Base-by-base conservation (phyloP, 768 basidiomycete species). In the Rhizopogon roseolus region DNA sequence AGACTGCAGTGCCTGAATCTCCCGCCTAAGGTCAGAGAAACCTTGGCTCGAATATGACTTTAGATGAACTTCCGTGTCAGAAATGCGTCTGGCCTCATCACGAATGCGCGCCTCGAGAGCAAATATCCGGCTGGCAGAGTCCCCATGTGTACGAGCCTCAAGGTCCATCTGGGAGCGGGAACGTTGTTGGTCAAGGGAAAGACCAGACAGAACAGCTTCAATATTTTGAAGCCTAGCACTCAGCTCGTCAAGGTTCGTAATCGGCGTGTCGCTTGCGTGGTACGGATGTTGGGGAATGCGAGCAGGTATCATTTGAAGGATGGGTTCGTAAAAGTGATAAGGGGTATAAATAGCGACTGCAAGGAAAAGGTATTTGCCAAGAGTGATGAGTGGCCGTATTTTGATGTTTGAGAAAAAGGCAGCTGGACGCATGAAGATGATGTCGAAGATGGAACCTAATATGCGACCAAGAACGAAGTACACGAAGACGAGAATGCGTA, bases 221-320 rank as follows among this genome's bases (percentile, higher is more conserved):
- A 92, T 77, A 36, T 73, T 72, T 55, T 79, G 77, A 11, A 93
- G 67, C 8, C 89, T 81, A 6, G 74, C 72, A 2, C 82, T 74
- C 22, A 92, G 71, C 52, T 89, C 89, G 4, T 79, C 77, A 17
- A 90, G 71, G 64, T 89, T 79, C n/a, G 77, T 74, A 1, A 82
- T 80, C 1, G 88, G 87, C 8, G 73, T 65, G 9, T 80, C 78
- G 0, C 88, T 84, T 0, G 82, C 70, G 2, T 70, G 66, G 62
- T 83, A 90, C 6, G 72, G 64, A 2, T 60, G 66, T 4, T 62
- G 52, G 28, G 66, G 52, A 49, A 66, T 28, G 58, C 70, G 62
- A 63, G 63, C 61, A 55, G 77, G 65, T 58, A 78, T 50, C 7
- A 70, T 39, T 38, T 61, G 59, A 61, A 63, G 56, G 54, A 70